phyloP scores from a whole-genome alignment of 1,284 basidiomycete genomes.

The Boletus mariae region DNA sequence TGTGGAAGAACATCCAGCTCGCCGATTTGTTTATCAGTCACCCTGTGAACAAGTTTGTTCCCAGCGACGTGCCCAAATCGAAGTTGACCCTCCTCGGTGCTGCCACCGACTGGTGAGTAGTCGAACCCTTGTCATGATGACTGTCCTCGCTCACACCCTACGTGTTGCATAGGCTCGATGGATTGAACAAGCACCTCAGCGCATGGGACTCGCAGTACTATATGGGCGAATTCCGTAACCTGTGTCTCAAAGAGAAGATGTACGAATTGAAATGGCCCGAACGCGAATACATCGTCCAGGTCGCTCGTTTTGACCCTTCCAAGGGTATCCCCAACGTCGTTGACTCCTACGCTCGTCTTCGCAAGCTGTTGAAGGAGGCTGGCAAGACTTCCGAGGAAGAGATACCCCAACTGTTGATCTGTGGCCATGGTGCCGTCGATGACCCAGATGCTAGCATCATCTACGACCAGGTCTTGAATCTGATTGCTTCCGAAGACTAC shows the following conservation, averaged over 20 bases:
- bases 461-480: constrained; percentile 69
- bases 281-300: constrained; percentile 79
- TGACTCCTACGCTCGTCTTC: constrained; percentile 78
- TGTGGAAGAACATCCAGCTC: constrained; percentile 84
- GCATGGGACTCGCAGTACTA: constrained; percentile 76
- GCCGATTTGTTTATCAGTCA: constrained; percentile 87
- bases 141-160: neutral
- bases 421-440: constrained; percentile 85
- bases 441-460: constrained; percentile 85
- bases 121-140: neutral
- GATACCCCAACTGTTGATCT: constrained; percentile 77
- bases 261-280: constrained; percentile 72
- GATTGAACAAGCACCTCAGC: constrained; percentile 78
- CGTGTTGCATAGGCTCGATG: constrained; percentile 63
- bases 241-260: constrained; percentile 77
- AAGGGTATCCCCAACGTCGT: constrained; percentile 80
- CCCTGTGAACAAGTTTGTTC: constrained; percentile 89
- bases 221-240: constrained; percentile 76
- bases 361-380: constrained; percentile 52
- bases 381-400: constrained; percentile 49
- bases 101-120: constrained; percentile 70
- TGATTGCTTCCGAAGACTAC: constrained; percentile 54
- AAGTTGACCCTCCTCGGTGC: constrained; percentile 71
- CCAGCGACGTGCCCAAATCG: constrained; percentile 71
- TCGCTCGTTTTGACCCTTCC: constrained; percentile 79